Evolutionary conservation across 2,329 filamentous ascomycete genomes (phyloP), one percentile per base, ranked within the genome.

Genomic region (Apiospora arundinis): DNA sequence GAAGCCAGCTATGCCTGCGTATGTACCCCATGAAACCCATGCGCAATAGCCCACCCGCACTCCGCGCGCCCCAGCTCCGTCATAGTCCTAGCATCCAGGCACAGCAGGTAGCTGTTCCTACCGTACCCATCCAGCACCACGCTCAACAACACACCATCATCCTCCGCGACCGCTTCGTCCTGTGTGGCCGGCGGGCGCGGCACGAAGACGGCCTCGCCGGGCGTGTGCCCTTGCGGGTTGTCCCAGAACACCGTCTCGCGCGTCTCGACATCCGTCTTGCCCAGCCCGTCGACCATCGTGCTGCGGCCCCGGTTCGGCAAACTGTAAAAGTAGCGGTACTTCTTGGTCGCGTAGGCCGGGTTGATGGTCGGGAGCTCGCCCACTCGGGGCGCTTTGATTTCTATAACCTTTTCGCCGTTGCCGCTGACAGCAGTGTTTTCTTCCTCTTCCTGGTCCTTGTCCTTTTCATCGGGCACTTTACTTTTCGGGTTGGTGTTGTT

Each of bases 341-440:
- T 83, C 46, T 80, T 84, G 4, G 86, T 88, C 0, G 84, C 78
- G 74, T 85, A 90, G 1, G 74, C 71, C 0, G 89, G 87, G 79
- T 93, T 92, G 76, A 93, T 91, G 8, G 86, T 89, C 0, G 92
- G 91, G 8, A 94, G 82, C 72, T 94, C 92, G 73, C 90, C 88
- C 0, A 83, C 80, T 73, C 89, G 86, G 0, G 89, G 88, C 0
- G 83, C 84, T 8, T 83, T 83, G 65, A 90, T 88, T 28, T 83
- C 78, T 9, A 87, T 74, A 0, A 85, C 74, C n/a, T 83, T 79
- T 46, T 82, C 75, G 18, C 14, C 42, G 5, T 3, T 45, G 16
- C 42, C 42, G 16, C 11, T 18, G 16, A 12, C 42, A 16, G n/a
- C 42, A 16, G 42, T 45, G 42, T 5, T 16, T 45, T n/a, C 42